Percentiles rank a stretch among this genome's conserved stretches.
These are phyloP conservation scores for Aristolochia fimbriata DNA, from an alignment of 164 flowering plant genomes.

Conservation along the genomic window DNA sequence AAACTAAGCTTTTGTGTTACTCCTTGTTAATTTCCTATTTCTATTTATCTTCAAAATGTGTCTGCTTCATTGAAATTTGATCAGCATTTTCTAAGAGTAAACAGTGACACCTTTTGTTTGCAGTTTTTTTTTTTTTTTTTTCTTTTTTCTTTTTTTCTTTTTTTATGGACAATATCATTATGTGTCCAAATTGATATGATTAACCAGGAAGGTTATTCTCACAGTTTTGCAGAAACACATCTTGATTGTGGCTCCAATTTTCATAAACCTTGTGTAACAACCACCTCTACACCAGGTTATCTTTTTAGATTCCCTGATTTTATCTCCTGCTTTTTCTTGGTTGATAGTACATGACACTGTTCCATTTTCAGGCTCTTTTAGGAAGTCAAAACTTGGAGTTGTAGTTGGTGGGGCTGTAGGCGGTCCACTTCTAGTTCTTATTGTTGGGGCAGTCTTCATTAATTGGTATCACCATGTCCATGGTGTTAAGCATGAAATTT, in stretches of 20 bases:
- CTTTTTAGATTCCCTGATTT: not conserved
- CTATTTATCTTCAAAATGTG: too few relatives aligned
- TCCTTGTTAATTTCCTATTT: too few relatives aligned
- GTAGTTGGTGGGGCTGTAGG: slow-evolving; percentile 29
- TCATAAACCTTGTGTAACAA: slow-evolving; percentile 55
- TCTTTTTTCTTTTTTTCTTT: too few relatives aligned
- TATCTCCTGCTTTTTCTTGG: not conserved
- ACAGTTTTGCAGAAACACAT: slow-evolving; percentile 72
- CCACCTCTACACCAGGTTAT: slow-evolving; percentile 35
- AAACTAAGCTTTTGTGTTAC: too few relatives aligned
- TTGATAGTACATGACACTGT: not conserved
- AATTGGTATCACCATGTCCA: slow-evolving; percentile 23
- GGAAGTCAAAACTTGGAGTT: slow-evolving; percentile 25
- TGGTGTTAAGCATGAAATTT: slow-evolving; percentile 36
- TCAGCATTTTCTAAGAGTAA: not conserved
- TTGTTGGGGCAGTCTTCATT: slow-evolving; percentile 35
- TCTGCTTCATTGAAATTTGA: too few relatives aligned
- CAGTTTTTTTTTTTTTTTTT: too few relatives aligned
- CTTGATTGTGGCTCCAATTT: slow-evolving; percentile 54
- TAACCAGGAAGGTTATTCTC: too few relatives aligned
- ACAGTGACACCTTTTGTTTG: not conserved
- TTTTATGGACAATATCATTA: too few relatives aligned
- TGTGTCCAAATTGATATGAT: too few relatives aligned
- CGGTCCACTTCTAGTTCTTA: slow-evolving; percentile 39
- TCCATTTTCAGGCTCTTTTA: slow-evolving; percentile 33